Conservation (phyloP, 1,139 yeast genomes). For the Yarrowia galli region DNA sequence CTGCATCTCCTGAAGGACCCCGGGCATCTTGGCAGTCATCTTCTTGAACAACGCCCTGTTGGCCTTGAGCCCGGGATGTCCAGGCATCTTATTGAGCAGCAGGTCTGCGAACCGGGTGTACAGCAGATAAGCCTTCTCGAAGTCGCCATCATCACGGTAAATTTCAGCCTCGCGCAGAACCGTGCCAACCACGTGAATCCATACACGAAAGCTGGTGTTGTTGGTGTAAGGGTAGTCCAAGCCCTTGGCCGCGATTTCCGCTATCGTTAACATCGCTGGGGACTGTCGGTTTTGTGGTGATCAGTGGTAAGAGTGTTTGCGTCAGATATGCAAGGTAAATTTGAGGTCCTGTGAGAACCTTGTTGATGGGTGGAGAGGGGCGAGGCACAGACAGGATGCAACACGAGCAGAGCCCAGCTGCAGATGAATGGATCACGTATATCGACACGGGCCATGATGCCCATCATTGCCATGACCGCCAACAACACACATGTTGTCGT, state of each 20-base stretch:
- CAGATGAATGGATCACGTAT: not conserved
- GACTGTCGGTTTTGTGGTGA: conserved; percentile 19
- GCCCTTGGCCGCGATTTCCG: conserved; percentile 31
- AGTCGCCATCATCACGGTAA: conserved; percentile 53
- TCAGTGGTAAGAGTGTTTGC: conserved; percentile 36
- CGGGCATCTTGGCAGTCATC: conserved; percentile 46
- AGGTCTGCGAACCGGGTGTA: conserved; percentile 60
- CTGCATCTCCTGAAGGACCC: conserved; percentile 54
- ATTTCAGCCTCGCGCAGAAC: conserved; percentile 56
- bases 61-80: conserved; percentile 54
- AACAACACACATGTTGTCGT: not conserved
- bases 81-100: conserved; percentile 55
- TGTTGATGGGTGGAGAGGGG: not conserved
- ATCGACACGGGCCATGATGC: not conserved
- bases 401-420: not conserved
- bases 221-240: conserved; percentile 35
- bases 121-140: conserved; percentile 58
- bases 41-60: conserved; percentile 45
- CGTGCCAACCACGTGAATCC: conserved; percentile 56
- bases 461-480: not conserved
- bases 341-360: conserved; percentile 19
- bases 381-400: not conserved
- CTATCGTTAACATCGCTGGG: conserved; percentile 23
- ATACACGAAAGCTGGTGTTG: conserved; percentile 52
- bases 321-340: conserved; percentile 31